Base-by-base conservation (phyloP, 2,329 filamentous ascomycete genomes). In the Penicillium sp. region DNA sequence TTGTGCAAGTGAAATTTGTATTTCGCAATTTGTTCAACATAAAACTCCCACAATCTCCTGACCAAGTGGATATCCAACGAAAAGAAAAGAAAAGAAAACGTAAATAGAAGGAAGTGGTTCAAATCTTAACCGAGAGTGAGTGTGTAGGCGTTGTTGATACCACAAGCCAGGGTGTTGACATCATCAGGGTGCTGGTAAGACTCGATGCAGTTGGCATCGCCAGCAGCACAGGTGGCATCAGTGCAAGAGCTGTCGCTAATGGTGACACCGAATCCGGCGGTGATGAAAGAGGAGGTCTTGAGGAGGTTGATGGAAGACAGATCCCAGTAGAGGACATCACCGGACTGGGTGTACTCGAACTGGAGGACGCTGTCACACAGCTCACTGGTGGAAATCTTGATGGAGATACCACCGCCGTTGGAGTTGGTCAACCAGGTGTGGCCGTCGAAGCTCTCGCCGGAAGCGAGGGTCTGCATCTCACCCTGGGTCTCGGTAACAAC, bases 261-360 rank as follows among this genome's bases (percentile, higher is more conserved):
- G n/a, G 54, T 61, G 21, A 67, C 67, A 8, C 31, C 52, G 55
- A 71, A 71, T n/a, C 68, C 68, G 4, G 55, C 40, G 0, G 34
- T 31, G 47, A 65, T 43, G 40, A 71, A 60, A 0, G 45, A 38
- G 6, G 66, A 67, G 47, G 54, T 38, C 6, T 55, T 34, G 36
- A 48, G 34, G 38, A 71, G 47, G 55, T 71, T 60, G 58, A 71
- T 70, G 48, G 57, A 66, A 5, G 67, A 70, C 50, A 71, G 53
- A 47, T 71, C 67, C 67, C 67, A 71, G 53, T 56, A 71, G 48
- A 71, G 50, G 9, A 51, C 56, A 2, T 61, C 54, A n/a, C 56
- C 60, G 21, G 54, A 45, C 47, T 60, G 43, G 53, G 65, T 70
- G 62, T 71, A 71, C 62, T 71, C 68, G 60, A 67, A 71, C 53